These are phyloP conservation scores for Lagenaria siceraria DNA, from an alignment of 306 rosid genomes.

Conservation along the genomic window DNA sequence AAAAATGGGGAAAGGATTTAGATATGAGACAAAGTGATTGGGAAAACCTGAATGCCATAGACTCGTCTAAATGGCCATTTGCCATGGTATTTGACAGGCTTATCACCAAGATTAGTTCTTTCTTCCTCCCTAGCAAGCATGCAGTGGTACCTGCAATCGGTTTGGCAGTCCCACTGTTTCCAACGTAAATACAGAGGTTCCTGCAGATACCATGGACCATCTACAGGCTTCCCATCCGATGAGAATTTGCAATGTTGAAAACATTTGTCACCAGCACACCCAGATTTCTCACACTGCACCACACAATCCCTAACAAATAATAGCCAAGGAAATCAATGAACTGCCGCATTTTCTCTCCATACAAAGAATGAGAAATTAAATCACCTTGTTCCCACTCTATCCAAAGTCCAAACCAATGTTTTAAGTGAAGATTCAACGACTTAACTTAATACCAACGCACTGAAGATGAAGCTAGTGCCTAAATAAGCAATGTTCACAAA, in stretches of 20 bases:
- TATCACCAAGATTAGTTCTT: constrained; percentile 57
- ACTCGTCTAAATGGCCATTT: constrained; percentile 89
- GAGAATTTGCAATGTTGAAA: constrained; percentile 97
- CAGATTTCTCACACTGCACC: constrained; percentile 70
- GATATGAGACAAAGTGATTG: constrained; percentile 1
- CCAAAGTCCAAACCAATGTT: neutral
- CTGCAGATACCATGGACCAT: constrained; percentile 97
- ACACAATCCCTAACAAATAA: constrained; percentile 46
- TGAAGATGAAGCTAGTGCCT: neutral
- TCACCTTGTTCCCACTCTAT: neutral
- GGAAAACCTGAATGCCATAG: constrained; percentile 84
- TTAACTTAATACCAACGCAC: neutral
- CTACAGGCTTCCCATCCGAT: constrained; percentile 88
- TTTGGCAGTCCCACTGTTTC: constrained; percentile 97
- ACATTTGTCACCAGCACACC: constrained; percentile 74
- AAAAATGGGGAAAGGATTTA: neutral
- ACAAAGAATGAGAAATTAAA: neutral
- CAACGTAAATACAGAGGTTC: constrained; percentile 84
- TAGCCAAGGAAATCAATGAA: neutral
- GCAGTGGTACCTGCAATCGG: constrained; percentile 87
- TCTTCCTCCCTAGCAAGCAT: constrained; percentile 83
- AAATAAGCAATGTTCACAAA: neutral
- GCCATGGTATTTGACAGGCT: constrained; percentile 78
- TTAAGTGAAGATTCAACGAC: neutral
- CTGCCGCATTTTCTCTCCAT: neutral